Conservation (phyloP, 176 grass and related monocot genomes). For the Lolium rigidum region DNA sequence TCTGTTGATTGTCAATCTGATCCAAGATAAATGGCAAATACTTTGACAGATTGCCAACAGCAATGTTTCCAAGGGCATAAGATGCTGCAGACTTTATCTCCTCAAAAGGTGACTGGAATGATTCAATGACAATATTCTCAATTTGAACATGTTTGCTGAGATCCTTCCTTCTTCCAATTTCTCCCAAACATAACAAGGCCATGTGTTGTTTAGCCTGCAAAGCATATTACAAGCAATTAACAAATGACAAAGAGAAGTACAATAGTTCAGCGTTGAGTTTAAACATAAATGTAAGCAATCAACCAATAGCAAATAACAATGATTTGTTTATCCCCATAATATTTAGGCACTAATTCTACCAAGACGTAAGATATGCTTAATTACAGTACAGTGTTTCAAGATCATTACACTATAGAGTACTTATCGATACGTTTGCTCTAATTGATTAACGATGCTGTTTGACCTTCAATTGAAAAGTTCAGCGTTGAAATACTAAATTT, state of each 20-base stretch:
- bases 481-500: neutral
- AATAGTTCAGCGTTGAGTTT: neutral
- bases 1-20: conserved; percentile 36
- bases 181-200: conserved; percentile 28
- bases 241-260: neutral
- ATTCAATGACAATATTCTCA: conserved; percentile 32
- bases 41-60: conserved; percentile 34
- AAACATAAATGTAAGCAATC: conserved; percentile 17
- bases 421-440: neutral
- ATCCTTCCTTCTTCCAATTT: conserved; percentile 31
- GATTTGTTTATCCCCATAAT: neutral
- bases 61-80: conserved; percentile 29
- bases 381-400: neutral
- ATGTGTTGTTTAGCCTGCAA: conserved; percentile 28
- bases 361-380: neutral
- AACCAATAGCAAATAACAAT: neutral
- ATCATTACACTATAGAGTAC: neutral
- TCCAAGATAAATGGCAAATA: conserved; percentile 36
- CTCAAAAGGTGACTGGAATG: conserved; percentile 32
- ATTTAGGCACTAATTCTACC: neutral
- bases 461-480: neutral
- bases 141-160: conserved; percentile 29
- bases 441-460: neutral
- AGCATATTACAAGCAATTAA: conserved; percentile 4
- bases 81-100: conserved; percentile 34